These are phyloP conservation scores for Heliamphora pulchella DNA, from an alignment of 179 eudicot genomes.

Conservation along the genomic window DNA sequence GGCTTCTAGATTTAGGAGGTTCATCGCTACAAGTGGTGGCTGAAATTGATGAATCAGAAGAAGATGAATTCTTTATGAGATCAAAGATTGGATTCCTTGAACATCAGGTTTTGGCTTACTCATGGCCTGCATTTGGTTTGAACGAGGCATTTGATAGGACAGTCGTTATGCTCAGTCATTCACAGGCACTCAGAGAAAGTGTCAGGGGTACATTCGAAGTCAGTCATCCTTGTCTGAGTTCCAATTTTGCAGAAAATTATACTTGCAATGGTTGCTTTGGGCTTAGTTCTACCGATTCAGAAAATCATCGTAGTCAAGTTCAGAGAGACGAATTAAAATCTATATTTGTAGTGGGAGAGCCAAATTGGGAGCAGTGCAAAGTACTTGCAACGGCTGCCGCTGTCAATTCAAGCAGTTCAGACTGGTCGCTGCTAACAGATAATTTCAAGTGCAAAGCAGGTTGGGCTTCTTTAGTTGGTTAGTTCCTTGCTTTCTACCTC, in stretches of 20 bases:
- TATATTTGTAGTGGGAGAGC: slow-evolving; percentile 46
- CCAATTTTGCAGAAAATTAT: slow-evolving; percentile 41
- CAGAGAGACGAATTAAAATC: slow-evolving; percentile 19
- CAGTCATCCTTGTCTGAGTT: slow-evolving; percentile 69
- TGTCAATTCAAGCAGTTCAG: slow-evolving; percentile 42
- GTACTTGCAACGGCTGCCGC: slow-evolving; percentile 57
- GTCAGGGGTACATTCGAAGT: slow-evolving; percentile 34
- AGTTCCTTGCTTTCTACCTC: slow-evolving; percentile 18
- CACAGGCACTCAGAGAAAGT: slow-evolving; percentile 31
- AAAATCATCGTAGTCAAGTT: slow-evolving; percentile 8
- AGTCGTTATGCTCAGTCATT: slow-evolving; percentile 47
- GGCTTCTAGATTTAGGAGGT: slow-evolving; percentile 88
- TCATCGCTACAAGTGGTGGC: slow-evolving; percentile 76
- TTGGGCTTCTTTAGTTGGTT: slow-evolving; percentile 34
- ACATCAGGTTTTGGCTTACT: slow-evolving; percentile 52
- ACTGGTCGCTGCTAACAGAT: slow-evolving; percentile 33
- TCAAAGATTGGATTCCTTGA: slow-evolving; percentile 47
- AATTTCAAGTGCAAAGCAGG: slow-evolving; percentile 36
- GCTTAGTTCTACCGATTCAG: slow-evolving; percentile 12
- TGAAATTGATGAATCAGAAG: slow-evolving; percentile 30
- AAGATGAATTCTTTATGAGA: slow-evolving; percentile 30
- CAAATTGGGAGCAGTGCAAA: slow-evolving; percentile 61
- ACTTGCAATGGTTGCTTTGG: slow-evolving; percentile 55
- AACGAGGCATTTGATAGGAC: slow-evolving; percentile 78
- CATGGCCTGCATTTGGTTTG: slow-evolving; percentile 71